These are phyloP conservation scores for Violaceomyces palustris DNA, from an alignment of 1,284 basidiomycete genomes.

Conservation along the genomic window DNA sequence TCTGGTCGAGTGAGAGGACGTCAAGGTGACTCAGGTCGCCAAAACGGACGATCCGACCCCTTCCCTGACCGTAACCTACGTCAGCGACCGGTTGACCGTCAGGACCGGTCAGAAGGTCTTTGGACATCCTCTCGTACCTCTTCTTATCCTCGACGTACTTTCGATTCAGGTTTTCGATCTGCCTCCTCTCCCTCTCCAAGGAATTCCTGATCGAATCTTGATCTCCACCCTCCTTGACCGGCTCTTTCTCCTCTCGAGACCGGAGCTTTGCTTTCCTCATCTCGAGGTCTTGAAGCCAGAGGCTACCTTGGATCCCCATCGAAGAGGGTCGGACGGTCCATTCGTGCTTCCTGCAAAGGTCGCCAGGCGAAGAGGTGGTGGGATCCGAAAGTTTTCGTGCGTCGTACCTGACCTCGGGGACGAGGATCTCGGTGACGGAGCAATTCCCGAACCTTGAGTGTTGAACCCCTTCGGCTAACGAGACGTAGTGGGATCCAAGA, in stretches of 20 bases:
- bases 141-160: neutral
- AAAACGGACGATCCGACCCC: slow-evolving; percentile 15
- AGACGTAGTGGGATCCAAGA: slow-evolving; percentile 20
- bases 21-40: slow-evolving; percentile 20
- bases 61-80: slow-evolving; percentile 14
- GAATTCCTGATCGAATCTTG: slow-evolving; percentile 23
- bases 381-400: neutral
- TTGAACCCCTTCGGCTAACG: slow-evolving; percentile 5
- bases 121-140: slow-evolving; percentile 1
- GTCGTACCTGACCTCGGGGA: slow-evolving; percentile 2
- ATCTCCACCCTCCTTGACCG: slow-evolving; percentile 2
- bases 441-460: slow-evolving; percentile 48
- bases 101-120: slow-evolving; percentile 13
- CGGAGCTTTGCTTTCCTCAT: slow-evolving; percentile 1
- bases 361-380: slow-evolving; percentile 2
- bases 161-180: neutral
- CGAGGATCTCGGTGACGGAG: slow-evolving; percentile 41
- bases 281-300: slow-evolving; percentile 19
- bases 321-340: slow-evolving; percentile 24
- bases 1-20: slow-evolving; percentile 9
- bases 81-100: slow-evolving; percentile 15
- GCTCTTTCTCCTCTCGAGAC: neutral
- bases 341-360: slow-evolving; percentile 1
- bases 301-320: slow-evolving; percentile 21
- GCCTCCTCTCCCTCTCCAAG: slow-evolving; percentile 4